Evolutionary conservation across 176 grass and related monocot species (phyloP).

Genomic region (Aegilops bicornis): DNA sequence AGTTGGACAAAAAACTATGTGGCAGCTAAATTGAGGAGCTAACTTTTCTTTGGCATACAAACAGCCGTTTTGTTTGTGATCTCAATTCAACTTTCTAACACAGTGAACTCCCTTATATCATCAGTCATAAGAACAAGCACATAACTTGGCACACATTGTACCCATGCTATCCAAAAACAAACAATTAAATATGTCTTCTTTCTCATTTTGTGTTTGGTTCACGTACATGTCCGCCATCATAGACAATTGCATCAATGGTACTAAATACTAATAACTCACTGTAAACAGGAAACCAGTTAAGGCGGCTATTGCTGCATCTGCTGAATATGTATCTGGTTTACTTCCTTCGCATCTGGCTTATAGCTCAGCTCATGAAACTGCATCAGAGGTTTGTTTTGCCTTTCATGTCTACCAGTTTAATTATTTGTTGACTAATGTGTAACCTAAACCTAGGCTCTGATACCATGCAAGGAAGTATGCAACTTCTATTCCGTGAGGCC

Average conservation of each 20-base stretch:
- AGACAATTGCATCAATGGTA: slow-evolving; percentile 6
- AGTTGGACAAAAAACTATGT: not conserved
- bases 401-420: not conserved
- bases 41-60: not conserved
- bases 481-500: too few species aligned
- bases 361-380: slow-evolving; percentile 92
- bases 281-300: slow-evolving; percentile 76
- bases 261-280: slow-evolving; percentile 27
- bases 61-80: not conserved
- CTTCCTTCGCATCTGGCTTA: slow-evolving; percentile 85
- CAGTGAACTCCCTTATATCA: not conserved
- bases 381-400: slow-evolving; percentile 66
- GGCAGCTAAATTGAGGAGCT: not conserved
- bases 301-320: slow-evolving; percentile 80
- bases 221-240: not conserved
- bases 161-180: not conserved
- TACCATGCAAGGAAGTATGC: too few species aligned
- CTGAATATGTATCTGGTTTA: slow-evolving; percentile 84
- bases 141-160: not conserved
- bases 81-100: not conserved
- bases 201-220: slow-evolving; percentile 9
- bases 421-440: slow-evolving; percentile 8
- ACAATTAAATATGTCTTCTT: not conserved
- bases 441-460: too few species aligned
- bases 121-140: not conserved